These are phyloP conservation scores for Amaranthus tricolor DNA, from an alignment of 179 eudicot genomes.

Conservation along the genomic window DNA sequence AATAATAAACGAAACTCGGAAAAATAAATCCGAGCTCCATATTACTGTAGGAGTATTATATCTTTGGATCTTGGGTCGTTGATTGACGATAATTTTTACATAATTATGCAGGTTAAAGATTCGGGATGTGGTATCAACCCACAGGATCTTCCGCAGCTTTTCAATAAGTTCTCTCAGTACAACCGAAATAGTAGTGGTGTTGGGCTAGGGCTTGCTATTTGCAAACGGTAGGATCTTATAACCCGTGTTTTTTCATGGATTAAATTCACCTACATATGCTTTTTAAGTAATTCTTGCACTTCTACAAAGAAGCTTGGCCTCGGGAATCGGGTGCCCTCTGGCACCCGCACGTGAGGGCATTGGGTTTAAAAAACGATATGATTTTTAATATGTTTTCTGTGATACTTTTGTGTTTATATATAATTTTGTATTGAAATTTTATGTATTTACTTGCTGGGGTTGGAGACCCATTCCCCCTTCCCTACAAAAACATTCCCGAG, in stretches of 20 bases:
- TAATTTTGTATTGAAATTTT: too few species aligned
- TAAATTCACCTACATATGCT: not conserved
- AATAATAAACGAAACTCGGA: not conserved
- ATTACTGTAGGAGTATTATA: not conserved
- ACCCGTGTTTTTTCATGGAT: not conserved
- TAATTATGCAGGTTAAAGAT: constrained; percentile 68
- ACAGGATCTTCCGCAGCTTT: constrained; percentile 64
- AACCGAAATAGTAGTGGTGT: constrained; percentile 45
- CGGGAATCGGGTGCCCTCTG: too few species aligned
- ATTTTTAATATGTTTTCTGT: too few species aligned
- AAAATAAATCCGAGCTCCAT: not conserved
- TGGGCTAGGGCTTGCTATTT: constrained; percentile 94
- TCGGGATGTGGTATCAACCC: constrained; percentile 80
- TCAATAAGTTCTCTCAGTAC: constrained; percentile 64
- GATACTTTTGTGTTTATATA: too few species aligned
- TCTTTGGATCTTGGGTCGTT: not conserved
- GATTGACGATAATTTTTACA: not conserved
- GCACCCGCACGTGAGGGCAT: too few species aligned
- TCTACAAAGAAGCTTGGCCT: too few species aligned
- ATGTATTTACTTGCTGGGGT: too few species aligned
- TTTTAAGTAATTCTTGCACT: too few species aligned
- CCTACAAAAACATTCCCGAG: too few species aligned
- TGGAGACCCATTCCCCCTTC: too few species aligned
- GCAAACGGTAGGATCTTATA: constrained; percentile 54
- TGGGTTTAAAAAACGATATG: too few species aligned